These are phyloP conservation scores for Epithemia pelagica DNA, from an alignment of 108 stramenopile genomes.

Conservation along the genomic window DNA sequence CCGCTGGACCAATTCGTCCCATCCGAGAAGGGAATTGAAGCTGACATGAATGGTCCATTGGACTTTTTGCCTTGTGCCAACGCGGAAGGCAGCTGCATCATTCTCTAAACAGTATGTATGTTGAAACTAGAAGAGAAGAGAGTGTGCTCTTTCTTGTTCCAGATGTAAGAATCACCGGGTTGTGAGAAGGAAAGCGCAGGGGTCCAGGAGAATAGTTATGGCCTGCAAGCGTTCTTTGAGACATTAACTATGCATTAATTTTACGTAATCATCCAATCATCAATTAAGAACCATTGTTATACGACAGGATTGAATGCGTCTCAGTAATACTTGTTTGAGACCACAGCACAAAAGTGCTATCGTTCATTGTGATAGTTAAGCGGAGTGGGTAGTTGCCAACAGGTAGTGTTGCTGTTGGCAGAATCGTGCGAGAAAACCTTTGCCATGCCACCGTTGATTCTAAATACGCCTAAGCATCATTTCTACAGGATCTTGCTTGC, in stretches of 20 bases:
- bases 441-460: too few relatives aligned
- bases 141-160: not conserved
- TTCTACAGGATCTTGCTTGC: not conserved
- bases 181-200: not conserved
- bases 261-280: not conserved
- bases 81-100: constrained; percentile 35
- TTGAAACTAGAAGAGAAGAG: not conserved
- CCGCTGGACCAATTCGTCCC: constrained; percentile 84
- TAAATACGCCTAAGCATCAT: too few relatives aligned
- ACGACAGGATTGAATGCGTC: too few relatives aligned
- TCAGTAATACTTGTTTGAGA: too few relatives aligned
- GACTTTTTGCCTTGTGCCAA: constrained; percentile 84
- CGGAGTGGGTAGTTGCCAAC: too few relatives aligned
- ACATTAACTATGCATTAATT: not conserved
- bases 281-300: too few relatives aligned
- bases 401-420: too few relatives aligned
- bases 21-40: constrained; percentile 81
- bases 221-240: not conserved
- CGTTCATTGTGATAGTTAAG: too few relatives aligned
- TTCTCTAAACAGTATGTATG: constrained; percentile 21
- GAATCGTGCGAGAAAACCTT: too few relatives aligned
- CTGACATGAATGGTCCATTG: constrained; percentile 82
- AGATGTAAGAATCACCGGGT: not conserved
- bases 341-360: too few relatives aligned
- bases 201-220: not conserved